Percentiles rank a stretch among this genome's conserved stretches.
These are phyloP conservation scores for Helianthus annuus DNA, from an alignment of 129 eudicot species.

Conservation along the genomic window HanXRQr2.0-SUNRISE NC_035443.2:124681597-124682096, in stretches of 20 bases:
- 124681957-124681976: no score
- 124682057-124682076: no score
- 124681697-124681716: not conserved
- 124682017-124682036: no score
- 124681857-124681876: not conserved
- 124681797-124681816: constrained; percentile 9
- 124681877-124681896: not conserved
- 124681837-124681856: not conserved
- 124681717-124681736: not conserved
- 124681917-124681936: no score
- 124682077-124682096: no score
- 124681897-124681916: no score
- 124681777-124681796: constrained; percentile 18
- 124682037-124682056: no score
- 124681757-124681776: constrained; percentile 1
- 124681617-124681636: constrained; percentile 19
- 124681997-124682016: no score
- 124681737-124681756: not conserved
- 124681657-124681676: not conserved
- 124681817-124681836: not conserved
- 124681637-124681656: not conserved
- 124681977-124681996: no score
- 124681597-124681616: constrained; percentile 18
- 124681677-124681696: not conserved
- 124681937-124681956: no score